Evolutionary conservation across 768 basidiomycete genomes (phyloP), one percentile per base, ranked within the genome.

Genomic region (Postia placenta): DNA sequence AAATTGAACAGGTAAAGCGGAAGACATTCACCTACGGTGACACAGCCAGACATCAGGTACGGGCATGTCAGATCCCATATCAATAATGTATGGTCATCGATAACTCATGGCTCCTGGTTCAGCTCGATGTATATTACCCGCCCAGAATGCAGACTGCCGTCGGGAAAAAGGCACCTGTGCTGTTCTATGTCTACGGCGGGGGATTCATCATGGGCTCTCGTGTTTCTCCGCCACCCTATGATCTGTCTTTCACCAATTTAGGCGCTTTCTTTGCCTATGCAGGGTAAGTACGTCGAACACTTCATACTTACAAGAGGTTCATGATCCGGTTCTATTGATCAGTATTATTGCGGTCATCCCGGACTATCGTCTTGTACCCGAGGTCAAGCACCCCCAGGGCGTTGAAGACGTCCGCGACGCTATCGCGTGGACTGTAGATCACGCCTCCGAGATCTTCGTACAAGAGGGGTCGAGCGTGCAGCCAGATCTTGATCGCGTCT

Each of bases 111-210:
- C n/a, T n/a, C n/a, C n/a, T n/a, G n/a, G n/a, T n/a, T n/a, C n/a
- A n/a, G n/a, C 73, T 86, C 27, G 85, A 86, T 55, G 67, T 85
- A 0, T 87, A 85, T 60, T 85, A 81, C 56, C 83, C 67, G 1
- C 30, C 66, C 2, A 41, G 60, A 4, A 50, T 57, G 11, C 9
- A 4, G 46, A 50, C n/a, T 0, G 9, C 44, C 3, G 25, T 46
- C 2, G 26, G 20, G 11, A 56, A 56, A 20, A 66, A 63, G 45
- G 66, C 73, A 0, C 79, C 80, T 0, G 66, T 85, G 17, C 64
- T 86, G 23, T 75, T 86, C 62, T 85, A 76, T 64, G 52, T 79
- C 36, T 86, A 87, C 52, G 85, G 84, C 1, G 85, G 85, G 1
- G 81, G 83, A 2, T 83, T 82, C 58, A 64, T 66, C 52, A 60